Base-by-base conservation (phyloP, 345 rosid genomes). In the Iberis pinnata region DNA sequence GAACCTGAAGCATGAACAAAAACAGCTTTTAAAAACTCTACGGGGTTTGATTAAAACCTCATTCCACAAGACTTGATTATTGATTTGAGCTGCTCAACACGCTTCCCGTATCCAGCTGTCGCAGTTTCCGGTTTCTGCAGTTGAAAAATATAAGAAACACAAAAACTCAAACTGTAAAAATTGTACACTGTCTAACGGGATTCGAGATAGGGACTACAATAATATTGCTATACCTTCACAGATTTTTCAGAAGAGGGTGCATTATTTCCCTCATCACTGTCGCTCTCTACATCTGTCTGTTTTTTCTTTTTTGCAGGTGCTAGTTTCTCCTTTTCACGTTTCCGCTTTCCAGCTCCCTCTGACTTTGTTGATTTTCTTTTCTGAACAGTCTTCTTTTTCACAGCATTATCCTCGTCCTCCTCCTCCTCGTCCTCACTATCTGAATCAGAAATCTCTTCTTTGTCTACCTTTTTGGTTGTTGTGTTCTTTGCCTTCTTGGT, bases 11-110 rank as follows among this genome's bases (percentile, higher is more conserved):
- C 9, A 16, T 15, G 42, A 37, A 29, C 47, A 7, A 45, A 42
- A 15, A 0, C 3, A 32, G 20, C 11, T 25, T 33, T 39, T 32
- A 22, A 33, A 7, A 58, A 31, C 32, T 40, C 14, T 33, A 35
- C 36, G 3, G 18, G 38, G 62, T 55, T 39, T 47, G 66, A 65
- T 62, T 14, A 8, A 65, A 51, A 89, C 96, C 96, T 78, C 85
- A 84, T 80, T 42, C 80, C 96, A 33, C 92, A 89, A 33, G 87
- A 77, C 72, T 86, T 89, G 49, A 86, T 80, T 45, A 84, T 61
- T 51, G 92, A 75, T 76, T 80, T 90, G 7, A 90, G 81, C 55
- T 79, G 81, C 73, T 87, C 96, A 67, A 87, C 98, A 0, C 43
- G 75, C 69, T 75, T 90, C 32, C 96, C 98, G 45, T 90, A 87